phyloP scores from a whole-genome alignment of 1,284 basidiomycete species.

The Malassezia dermatis region DNA sequence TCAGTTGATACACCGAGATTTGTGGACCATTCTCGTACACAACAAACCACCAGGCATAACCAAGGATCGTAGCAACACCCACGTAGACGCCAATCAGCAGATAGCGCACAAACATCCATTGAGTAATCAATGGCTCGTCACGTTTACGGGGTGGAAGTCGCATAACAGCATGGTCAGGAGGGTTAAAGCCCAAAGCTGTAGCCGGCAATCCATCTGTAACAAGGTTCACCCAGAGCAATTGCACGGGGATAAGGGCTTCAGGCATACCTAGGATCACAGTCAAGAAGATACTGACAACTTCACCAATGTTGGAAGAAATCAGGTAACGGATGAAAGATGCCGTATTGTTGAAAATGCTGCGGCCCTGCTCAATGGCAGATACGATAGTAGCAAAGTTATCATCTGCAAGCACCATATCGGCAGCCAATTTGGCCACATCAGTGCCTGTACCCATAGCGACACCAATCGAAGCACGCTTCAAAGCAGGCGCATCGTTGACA shows the following conservation, averaged over 20 bases:
- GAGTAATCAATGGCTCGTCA: slow-evolving; percentile 77
- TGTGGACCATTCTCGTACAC: slow-evolving; percentile 79
- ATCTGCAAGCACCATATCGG: slow-evolving; percentile 51
- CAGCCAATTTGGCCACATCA: slow-evolving; percentile 50
- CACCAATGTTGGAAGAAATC: slow-evolving; percentile 92
- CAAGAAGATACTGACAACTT: slow-evolving; percentile 93
- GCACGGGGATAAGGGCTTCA: slow-evolving; percentile 92
- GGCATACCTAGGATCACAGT: slow-evolving; percentile 96
- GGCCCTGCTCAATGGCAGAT: slow-evolving; percentile 65
- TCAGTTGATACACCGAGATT: slow-evolving; percentile 82
- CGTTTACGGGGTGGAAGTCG: slow-evolving; percentile 74
- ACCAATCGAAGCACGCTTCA: slow-evolving; percentile 50
- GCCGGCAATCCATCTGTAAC: slow-evolving; percentile 75
- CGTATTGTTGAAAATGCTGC: slow-evolving; percentile 96
- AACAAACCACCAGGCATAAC: slow-evolving; percentile 98
- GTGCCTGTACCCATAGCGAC: slow-evolving; percentile 51
- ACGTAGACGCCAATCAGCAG: slow-evolving; percentile 87
- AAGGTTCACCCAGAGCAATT: slow-evolving; percentile 67
- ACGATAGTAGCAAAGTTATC: slow-evolving; percentile 52
- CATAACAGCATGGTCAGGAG: slow-evolving; percentile 84
- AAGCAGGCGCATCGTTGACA: slow-evolving; percentile 51
- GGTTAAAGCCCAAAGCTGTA: slow-evolving; percentile 97
- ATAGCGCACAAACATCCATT: slow-evolving; percentile 92
- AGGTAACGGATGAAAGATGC: slow-evolving; percentile 83
- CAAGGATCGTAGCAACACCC: slow-evolving; percentile 85